Percentiles rank a stretch among this genome's conserved stretches.
Evolutionary conservation across 352 stramenopile species (phyloP).

Genomic region (Globisporangium camurandrum): DNA sequence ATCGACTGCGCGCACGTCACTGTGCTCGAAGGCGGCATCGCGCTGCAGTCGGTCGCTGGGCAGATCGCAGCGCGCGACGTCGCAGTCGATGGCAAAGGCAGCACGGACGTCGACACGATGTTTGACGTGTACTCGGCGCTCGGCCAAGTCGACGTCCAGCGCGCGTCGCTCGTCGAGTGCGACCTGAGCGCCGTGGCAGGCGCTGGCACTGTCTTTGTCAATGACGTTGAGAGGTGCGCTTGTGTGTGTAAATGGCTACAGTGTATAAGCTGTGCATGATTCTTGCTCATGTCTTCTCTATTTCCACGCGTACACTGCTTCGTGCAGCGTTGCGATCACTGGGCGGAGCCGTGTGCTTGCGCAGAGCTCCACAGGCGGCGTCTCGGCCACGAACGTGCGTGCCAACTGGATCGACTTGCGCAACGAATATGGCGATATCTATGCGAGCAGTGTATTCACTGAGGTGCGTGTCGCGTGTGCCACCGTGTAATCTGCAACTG

Average conservation of each 20-base stretch:
- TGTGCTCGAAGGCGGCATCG: slow-evolving; percentile 24
- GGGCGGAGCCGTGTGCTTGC: slow-evolving; percentile 44
- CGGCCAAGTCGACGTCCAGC: slow-evolving; percentile 31
- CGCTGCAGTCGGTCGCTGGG: slow-evolving; percentile 33
- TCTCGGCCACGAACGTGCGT: slow-evolving; percentile 29
- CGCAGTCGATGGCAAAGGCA: slow-evolving; percentile 27
- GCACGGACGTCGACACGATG: slow-evolving; percentile 18
- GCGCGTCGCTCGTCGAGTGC: slow-evolving; percentile 43
- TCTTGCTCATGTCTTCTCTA: neutral
- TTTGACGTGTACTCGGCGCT: slow-evolving; percentile 34
- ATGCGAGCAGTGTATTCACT: slow-evolving; percentile 21
- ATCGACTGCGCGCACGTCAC: slow-evolving; percentile 35
- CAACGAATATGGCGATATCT: slow-evolving; percentile 37
- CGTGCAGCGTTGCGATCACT: slow-evolving; percentile 25
- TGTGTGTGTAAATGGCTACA: neutral
- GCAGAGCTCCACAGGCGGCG: slow-evolving; percentile 36
- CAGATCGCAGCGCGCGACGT: slow-evolving; percentile 40
- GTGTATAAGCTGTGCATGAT: no score
- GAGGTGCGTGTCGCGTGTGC: slow-evolving; percentile 19
- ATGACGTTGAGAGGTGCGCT: slow-evolving; percentile 31
- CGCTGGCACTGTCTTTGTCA: slow-evolving; percentile 34
- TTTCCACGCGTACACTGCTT: neutral
- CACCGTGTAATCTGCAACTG: no score
- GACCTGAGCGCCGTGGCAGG: slow-evolving; percentile 41
- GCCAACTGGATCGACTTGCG: slow-evolving; percentile 57